These are phyloP conservation scores for Nicotiana knightiana DNA, from an alignment of 257 asterid species.

Conservation along the genomic window DNA sequence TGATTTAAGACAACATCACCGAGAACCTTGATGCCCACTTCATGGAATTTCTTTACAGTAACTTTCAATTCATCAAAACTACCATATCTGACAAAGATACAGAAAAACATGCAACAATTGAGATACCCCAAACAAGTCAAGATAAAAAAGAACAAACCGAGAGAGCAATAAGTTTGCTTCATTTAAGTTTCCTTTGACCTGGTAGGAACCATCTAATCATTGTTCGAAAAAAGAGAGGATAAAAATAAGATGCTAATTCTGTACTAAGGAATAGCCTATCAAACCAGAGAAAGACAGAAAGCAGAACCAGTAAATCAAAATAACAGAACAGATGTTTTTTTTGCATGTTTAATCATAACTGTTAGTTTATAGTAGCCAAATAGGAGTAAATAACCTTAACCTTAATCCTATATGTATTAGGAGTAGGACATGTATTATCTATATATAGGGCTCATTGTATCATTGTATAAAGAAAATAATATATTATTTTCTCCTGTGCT, in stretches of 20 bases:
- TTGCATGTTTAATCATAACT: neutral
- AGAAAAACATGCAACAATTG: neutral
- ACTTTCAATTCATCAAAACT: conserved; percentile 62
- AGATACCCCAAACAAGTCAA: neutral
- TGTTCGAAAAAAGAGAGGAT: neutral
- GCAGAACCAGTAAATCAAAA: neutral
- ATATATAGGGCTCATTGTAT: too few species aligned
- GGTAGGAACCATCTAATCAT: neutral
- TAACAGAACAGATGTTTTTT: neutral
- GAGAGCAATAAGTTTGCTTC: neutral
- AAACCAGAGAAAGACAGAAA: neutral
- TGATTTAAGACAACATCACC: conserved; percentile 97
- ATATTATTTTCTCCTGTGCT: too few species aligned
- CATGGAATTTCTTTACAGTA: conserved; percentile 64
- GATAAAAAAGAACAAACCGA: neutral
- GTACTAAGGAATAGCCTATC: neutral
- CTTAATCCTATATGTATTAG: too few species aligned
- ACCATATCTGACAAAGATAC: conserved; percentile 61
- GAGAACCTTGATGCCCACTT: conserved; percentile 67
- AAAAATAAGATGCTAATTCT: neutral
- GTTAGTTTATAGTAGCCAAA: too few species aligned
- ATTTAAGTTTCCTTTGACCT: neutral
- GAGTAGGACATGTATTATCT: too few species aligned
- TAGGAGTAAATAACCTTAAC: too few species aligned
- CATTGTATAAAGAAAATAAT: too few species aligned